Conservation (phyloP, 108 stramenopile species). For the Nitzschia sp. region DNA sequence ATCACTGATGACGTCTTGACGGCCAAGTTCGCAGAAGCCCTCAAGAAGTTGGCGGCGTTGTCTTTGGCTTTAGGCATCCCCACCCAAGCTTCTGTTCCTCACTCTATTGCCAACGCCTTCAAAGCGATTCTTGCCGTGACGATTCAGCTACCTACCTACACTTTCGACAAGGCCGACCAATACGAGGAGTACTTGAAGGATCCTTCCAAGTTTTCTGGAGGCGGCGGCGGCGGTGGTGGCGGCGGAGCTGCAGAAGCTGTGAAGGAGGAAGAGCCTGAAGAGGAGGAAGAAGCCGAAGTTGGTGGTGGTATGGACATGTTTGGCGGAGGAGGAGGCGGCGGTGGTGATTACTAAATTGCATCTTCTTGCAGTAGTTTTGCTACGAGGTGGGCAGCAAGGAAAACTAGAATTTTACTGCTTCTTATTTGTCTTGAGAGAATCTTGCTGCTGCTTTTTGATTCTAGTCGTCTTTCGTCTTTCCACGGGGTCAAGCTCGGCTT, state of each 20-base stretch:
- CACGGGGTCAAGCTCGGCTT: slow-evolving; percentile 75
- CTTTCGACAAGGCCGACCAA: slow-evolving; percentile 89
- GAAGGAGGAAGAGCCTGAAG: slow-evolving; percentile 48
- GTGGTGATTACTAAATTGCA: slow-evolving; percentile 63
- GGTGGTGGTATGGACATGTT: slow-evolving; percentile 47
- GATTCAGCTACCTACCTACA: slow-evolving; percentile 86
- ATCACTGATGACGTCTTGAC: slow-evolving; percentile 93
- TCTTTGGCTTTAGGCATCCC: slow-evolving; percentile 92
- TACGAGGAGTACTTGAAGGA: slow-evolving; percentile 87
- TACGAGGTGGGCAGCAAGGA: too few species aligned
- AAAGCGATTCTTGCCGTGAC: slow-evolving; percentile 92
- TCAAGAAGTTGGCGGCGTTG: slow-evolving; percentile 79
- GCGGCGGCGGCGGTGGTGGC: slow-evolving; percentile 73
- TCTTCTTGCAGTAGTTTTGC: too few species aligned
- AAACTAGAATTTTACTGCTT: neutral
- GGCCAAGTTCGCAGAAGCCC: slow-evolving; percentile 88
- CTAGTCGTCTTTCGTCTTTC: slow-evolving; percentile 54
- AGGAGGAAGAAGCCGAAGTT: slow-evolving; percentile 66
- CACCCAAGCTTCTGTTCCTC: slow-evolving; percentile 94
- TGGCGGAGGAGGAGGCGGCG: slow-evolving; percentile 71
- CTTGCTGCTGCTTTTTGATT: slow-evolving; percentile 70
- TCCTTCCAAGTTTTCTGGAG: slow-evolving; percentile 77
- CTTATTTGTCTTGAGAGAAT: slow-evolving; percentile 20
- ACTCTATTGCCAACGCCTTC: slow-evolving; percentile 98
- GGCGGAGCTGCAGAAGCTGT: slow-evolving; percentile 53